Conservation (phyloP, 1,284 basidiomycete species). For the Ceratobasidium sp. region DNA sequence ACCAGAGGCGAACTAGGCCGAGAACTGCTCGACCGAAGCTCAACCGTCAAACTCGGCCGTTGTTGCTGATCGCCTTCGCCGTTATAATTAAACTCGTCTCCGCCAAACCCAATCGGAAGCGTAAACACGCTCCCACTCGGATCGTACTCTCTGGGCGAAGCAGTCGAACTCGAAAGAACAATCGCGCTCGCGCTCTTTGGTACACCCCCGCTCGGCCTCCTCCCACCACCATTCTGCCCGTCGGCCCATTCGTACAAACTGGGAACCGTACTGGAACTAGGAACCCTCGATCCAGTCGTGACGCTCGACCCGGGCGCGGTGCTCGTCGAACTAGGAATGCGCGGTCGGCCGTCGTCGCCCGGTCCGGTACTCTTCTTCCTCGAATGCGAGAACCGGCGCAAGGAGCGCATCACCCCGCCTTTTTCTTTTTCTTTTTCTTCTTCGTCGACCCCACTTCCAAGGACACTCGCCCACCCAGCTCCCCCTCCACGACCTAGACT, state of each 20-base stretch:
- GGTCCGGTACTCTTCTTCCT: slow-evolving; percentile 12
- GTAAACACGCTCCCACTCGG: slow-evolving; percentile 43
- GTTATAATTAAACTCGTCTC: background rate
- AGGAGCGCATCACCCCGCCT: background rate
- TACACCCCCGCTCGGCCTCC: slow-evolving; percentile 6
- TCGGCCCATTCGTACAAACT: slow-evolving; percentile 9
- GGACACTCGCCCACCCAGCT: slow-evolving; percentile 18
- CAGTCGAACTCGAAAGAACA: slow-evolving; percentile 5
- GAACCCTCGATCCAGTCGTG: slow-evolving; percentile 27
- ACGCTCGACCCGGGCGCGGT: slow-evolving; percentile 29
- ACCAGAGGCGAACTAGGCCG: slow-evolving; percentile 21
- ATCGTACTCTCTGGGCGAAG: slow-evolving; percentile 13
- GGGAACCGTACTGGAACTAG: slow-evolving; percentile 18
- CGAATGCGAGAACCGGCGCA: slow-evolving; percentile 38
- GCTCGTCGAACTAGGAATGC: slow-evolving; percentile 30
- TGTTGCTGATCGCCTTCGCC: background rate
- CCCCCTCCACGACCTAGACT: slow-evolving; percentile 23
- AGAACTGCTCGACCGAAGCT: background rate
- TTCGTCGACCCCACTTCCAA: slow-evolving; percentile 4
- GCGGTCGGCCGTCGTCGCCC: background rate
- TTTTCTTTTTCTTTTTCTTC: slow-evolving; percentile 20
- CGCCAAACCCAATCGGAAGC: slow-evolving; percentile 24
- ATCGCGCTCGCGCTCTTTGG: slow-evolving; percentile 30
- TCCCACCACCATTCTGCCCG: background rate
- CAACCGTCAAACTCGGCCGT: slow-evolving; percentile 26